A percentile compares a stretch with the other conserved stretches of the same genome.
Evolutionary conservation across 2,329 filamentous ascomycete species (phyloP).

Genomic region (Pleomassaria siparia): DNA sequence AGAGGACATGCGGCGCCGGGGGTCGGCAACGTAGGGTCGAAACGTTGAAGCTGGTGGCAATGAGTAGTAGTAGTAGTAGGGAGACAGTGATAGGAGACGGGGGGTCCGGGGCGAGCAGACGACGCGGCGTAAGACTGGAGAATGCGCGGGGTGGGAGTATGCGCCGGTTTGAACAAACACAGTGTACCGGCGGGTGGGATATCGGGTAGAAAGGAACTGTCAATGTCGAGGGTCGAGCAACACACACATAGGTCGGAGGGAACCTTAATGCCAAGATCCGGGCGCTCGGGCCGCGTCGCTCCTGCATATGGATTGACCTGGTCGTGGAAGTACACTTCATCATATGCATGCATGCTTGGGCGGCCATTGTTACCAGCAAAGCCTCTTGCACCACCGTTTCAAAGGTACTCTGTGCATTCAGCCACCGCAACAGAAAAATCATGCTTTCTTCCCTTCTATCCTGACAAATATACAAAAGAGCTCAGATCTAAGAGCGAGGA

Average conservation of each 20-base stretch:
- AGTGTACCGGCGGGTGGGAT: too few species aligned
- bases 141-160: slow-evolving; percentile 6
- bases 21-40: slow-evolving; percentile 15
- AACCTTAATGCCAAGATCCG: neutral
- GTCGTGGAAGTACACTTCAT: neutral
- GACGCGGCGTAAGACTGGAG: neutral
- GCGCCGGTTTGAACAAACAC: too few species aligned
- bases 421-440: neutral
- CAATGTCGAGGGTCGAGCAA: neutral
- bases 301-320: neutral
- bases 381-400: neutral
- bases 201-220: neutral
- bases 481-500: too few species aligned
- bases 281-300: neutral
- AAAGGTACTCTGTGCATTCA: neutral
- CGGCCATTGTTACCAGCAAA: neutral
- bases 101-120: slow-evolving; percentile 8
- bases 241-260: neutral
- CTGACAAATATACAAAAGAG: too few species aligned
- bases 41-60: slow-evolving; percentile 28
- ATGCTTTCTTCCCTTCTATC: neutral
- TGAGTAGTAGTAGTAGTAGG: too few species aligned
- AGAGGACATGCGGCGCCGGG: slow-evolving; percentile 26
- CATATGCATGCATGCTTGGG: neutral
- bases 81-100: slow-evolving; percentile 22